Base-by-base conservation (phyloP, 805 yeast species). In the Candida morakotiae region DNA sequence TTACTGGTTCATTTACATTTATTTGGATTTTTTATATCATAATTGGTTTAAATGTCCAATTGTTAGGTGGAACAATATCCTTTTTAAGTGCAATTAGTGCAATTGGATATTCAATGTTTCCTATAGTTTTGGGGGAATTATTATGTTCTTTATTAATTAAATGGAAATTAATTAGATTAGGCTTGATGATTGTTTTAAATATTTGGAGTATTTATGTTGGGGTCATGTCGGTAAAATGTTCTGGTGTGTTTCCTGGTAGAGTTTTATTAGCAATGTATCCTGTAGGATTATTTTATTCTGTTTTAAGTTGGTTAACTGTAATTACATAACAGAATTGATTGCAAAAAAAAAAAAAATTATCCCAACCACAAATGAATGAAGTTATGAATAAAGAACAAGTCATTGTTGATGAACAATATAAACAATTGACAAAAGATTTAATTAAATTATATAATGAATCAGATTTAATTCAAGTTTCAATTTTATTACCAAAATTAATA, bases 71-170 rank as follows among this genome's bases (percentile, higher is more conserved):
- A 4, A 64, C 76, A 13, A 77, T 81, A 27, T 78, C 85, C 2
- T 80, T 77, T 49, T 67, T 82, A 64, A 77, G 78, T 32, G 87
- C 87, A 2, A 64, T 82, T 36, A 77, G 83, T 43, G 81, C 85
- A 20, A 72, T 80, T 5, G 88, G 88, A 1, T 81, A 81, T 62
- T 77, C 83, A 10, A 58, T 79, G 53, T 82, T 81, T 56, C 88
- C 88, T 9, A 64, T 82, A 26, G 71, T 79, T 2, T 49, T 75
- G 8, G 77, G 81, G 0, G 73, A 79, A 9, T 34, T 73, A 3
- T 39, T 78, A 18, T 64, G 81, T 31, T 60, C 67, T 10, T 38
- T 75, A 16, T 52, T 75, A 13, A 58, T 79, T n/a, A 55, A 60
- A 31, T 60, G 68, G 66, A 69, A 71, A 43, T 55, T 77, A 11